Evolutionary conservation across 2,329 filamentous ascomycete genomes (phyloP).

Genomic region (Apiospora sp.): DNA sequence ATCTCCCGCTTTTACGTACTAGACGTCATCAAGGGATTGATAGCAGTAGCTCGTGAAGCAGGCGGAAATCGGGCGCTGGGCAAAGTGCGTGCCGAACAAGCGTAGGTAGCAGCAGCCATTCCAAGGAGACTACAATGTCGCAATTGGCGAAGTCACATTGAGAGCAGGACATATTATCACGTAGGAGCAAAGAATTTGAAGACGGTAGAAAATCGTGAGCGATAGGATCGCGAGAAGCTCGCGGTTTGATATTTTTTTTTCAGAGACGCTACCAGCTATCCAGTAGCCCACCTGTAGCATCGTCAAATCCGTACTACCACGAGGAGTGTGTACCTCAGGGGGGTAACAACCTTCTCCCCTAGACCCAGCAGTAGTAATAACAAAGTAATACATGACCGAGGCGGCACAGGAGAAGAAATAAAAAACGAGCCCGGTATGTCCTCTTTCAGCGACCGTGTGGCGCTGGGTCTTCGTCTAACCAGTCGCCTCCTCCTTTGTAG

Average conservation of each 20-base stretch:
- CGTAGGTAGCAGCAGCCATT: not conserved
- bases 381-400: conserved; percentile 3
- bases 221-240: conserved; percentile 11
- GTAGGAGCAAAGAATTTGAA: not conserved
- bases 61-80: not conserved
- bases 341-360: not conserved
- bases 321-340: not conserved
- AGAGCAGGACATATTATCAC: not conserved
- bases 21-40: not conserved
- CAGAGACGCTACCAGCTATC: conserved; percentile 5
- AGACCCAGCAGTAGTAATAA: not conserved
- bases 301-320: not conserved
- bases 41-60: not conserved
- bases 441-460: conserved; percentile 17
- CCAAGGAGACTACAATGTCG: no score
- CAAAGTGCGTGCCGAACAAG: not conserved
- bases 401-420: not conserved
- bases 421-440: conserved; percentile 3
- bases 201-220: not conserved
- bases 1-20: conserved; percentile 5
- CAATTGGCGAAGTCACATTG: not conserved
- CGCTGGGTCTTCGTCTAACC: not conserved
- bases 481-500: conserved; percentile 8
- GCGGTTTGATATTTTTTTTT: conserved; percentile 1
- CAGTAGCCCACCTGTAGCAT: conserved; percentile 15